Conservation (phyloP, 2,329 filamentous ascomycete species). For the Akanthomyces uredinophilus region DNA sequence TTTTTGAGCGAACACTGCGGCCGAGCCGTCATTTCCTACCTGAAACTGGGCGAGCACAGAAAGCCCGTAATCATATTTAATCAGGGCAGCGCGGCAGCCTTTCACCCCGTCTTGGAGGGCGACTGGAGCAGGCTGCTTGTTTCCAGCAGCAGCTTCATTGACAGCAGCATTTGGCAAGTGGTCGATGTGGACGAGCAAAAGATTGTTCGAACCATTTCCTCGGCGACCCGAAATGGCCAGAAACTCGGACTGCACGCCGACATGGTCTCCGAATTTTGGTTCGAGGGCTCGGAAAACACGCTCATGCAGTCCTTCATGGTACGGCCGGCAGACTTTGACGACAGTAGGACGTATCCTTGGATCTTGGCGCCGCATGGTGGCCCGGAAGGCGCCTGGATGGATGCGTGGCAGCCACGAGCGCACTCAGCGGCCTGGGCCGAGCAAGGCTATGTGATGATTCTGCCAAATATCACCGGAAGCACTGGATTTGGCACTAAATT, state of each 20-base stretch:
- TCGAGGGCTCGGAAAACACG: conserved; percentile 31
- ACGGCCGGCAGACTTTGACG: conserved; percentile 33
- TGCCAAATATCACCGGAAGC: conserved; percentile 55
- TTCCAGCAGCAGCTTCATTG: conserved; percentile 33
- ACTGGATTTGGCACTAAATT: conserved; percentile 47
- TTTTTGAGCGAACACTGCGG: conserved; percentile 30
- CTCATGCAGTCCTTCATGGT: conserved; percentile 36
- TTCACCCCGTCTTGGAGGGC: conserved; percentile 24
- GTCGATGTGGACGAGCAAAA: conserved; percentile 21
- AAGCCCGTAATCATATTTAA: conserved; percentile 23
- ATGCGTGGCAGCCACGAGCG: conserved; percentile 47
- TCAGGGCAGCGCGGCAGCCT: conserved; percentile 25
- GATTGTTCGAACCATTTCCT: conserved; percentile 26
- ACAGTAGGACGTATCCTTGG: conserved; percentile 32
- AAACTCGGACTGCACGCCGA: conserved; percentile 29
- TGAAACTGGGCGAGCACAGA: conserved; percentile 28
- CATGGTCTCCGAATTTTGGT: conserved; percentile 39
- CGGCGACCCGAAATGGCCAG: conserved; percentile 26
- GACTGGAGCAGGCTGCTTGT: conserved; percentile 30
- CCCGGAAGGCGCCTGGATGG: conserved; percentile 44
- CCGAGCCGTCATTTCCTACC: conserved; percentile 27
- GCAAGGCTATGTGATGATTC: conserved; percentile 56
- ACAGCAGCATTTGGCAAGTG: conserved; percentile 34
- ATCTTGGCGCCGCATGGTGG: conserved; percentile 34
- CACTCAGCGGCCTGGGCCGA: conserved; percentile 54